Base-by-base conservation (phyloP, 2,329 filamentous ascomycete genomes). In the Cordyceps cicadae region DNA sequence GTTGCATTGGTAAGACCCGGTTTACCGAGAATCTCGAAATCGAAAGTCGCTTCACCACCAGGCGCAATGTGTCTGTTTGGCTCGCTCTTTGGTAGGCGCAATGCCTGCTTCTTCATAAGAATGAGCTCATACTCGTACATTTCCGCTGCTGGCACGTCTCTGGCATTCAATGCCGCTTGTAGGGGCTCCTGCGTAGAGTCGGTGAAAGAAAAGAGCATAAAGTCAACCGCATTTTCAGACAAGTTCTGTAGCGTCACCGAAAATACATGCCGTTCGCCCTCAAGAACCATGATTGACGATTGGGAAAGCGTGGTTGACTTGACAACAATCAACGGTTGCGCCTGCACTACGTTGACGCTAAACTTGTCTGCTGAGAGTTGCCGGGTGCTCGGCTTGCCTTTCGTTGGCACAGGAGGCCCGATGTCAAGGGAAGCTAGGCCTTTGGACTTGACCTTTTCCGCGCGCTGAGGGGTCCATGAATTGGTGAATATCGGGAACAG, bases 231-330 rank as follows among this genome's bases (percentile, higher is more conserved):
- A 1, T 88, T 92, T 0, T 79, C 76, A 0, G 91, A 94, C 9
- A 85, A 78, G 65, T 99, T 99, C 65, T 88, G 83, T 15, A 97
- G 76, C 0, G 88, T 92, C 17, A 97, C 81, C 0, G 84, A 87
- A 69, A 97, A 95, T 0, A 79, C 78, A 66, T 86, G 87, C 24
- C 82, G 83, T 73, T 99, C 93, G 49, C 94, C 94, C 75, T 97
- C 93, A 6, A 99, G 79, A 12, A 99, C 82, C 92, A 96, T 97
- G 41, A 96, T 77, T 11, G 91, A 89, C 24, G 89, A 90, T 68
- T 97, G 92, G 0, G 88, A 84, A 1, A 97, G 79, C 14, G 88
- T 90, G 3, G 87, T 88, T 8, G 87, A 87, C 68, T 89, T 87
- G 21, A 97, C 81, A 3, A 86, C 76, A 3, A 97, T 77, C 3